Percentiles rank a stretch among this genome's conserved stretches.
These are phyloP conservation scores for Amanita molliuscula DNA, from an alignment of 768 basidiomycete genomes.

Conservation along the genomic window DNA sequence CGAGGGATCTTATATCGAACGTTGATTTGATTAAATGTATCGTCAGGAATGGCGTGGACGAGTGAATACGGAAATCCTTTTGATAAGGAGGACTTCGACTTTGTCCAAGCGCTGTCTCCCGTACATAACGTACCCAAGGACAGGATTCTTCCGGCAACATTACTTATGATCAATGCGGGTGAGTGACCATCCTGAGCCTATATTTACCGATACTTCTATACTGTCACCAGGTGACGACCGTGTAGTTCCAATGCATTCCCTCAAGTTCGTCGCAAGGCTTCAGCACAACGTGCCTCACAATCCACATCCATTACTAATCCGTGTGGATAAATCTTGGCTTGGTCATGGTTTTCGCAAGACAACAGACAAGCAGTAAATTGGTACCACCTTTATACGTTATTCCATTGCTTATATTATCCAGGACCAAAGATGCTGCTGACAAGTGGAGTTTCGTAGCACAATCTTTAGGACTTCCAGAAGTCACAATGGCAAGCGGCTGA, in stretches of 20 bases:
- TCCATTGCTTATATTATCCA: slow-evolving; percentile 6
- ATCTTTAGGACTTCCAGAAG: slow-evolving; percentile 47
- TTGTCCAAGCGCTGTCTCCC: slow-evolving; percentile 71
- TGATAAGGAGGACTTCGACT: slow-evolving; percentile 71
- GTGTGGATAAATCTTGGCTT: slow-evolving; percentile 61
- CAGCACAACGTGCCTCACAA: slow-evolving; percentile 58
- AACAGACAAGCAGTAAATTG: slow-evolving; percentile 54
- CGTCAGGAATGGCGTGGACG: slow-evolving; percentile 59
- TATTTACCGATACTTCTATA: neutral
- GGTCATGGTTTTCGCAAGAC: slow-evolving; percentile 76
- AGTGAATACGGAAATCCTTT: slow-evolving; percentile 73
- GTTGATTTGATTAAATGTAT: neutral
- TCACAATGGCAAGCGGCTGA: slow-evolving; percentile 22
- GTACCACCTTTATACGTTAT: neutral
- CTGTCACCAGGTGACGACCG: slow-evolving; percentile 59
- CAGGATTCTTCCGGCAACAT: slow-evolving; percentile 49
- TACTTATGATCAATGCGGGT: slow-evolving; percentile 74
- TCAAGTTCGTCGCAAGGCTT: slow-evolving; percentile 67
- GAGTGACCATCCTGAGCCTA: too few relatives aligned
- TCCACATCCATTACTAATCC: slow-evolving; percentile 63
- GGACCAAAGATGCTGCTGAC: too few relatives aligned
- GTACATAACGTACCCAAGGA: slow-evolving; percentile 63
- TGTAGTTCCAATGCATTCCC: slow-evolving; percentile 80
- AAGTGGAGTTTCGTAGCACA: slow-evolving; percentile 70
- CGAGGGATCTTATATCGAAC: slow-evolving; percentile 6